A percentile compares a stretch with the other conserved stretches of the same genome.
Conservation (phyloP, 116 monocot species). For the Iris pallida region DNA sequence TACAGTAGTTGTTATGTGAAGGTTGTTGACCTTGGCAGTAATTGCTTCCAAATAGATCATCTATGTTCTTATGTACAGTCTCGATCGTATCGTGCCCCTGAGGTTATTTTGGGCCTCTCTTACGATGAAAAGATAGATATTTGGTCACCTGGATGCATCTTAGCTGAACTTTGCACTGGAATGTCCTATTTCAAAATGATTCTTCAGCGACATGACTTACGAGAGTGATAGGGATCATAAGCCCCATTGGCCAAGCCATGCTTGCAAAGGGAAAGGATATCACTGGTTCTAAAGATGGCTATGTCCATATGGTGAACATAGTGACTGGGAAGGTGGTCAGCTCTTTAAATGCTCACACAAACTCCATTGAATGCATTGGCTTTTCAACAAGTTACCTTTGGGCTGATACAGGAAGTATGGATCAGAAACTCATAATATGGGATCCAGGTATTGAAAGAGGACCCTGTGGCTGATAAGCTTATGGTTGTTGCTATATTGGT, state of each 20-base stretch:
- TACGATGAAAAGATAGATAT: slow-evolving; percentile 85
- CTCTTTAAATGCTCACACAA: too few species aligned
- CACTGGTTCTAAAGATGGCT: too few species aligned
- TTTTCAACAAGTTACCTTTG: too few species aligned
- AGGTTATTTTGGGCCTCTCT: slow-evolving; percentile 70
- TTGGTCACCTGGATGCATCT: slow-evolving; percentile 84
- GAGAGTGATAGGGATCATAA: slow-evolving; percentile 74
- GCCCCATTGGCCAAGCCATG: slow-evolving; percentile 79
- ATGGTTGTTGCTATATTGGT: slow-evolving; percentile 82
- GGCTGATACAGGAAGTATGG: too few species aligned
- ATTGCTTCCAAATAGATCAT: slow-evolving; percentile 79
- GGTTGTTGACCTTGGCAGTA: slow-evolving; percentile 82
- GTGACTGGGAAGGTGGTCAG: too few species aligned
- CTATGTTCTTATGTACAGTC: slow-evolving; percentile 83
- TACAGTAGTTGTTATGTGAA: slow-evolving; percentile 86
- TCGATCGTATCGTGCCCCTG: slow-evolving; percentile 80
- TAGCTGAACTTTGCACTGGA: slow-evolving; percentile 81
- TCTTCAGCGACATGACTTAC: slow-evolving; percentile 87
- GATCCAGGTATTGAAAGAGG: too few species aligned
- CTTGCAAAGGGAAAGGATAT: slow-evolving; percentile 70
- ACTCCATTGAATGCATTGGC: too few species aligned
- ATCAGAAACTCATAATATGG: too few species aligned
- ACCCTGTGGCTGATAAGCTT: slow-evolving; percentile 18
- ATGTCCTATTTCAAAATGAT: slow-evolving; percentile 95
- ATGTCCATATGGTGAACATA: too few species aligned